Conservation (phyloP, 2,329 filamentous ascomycete species). For the Trichoderma hamatum region DNA sequence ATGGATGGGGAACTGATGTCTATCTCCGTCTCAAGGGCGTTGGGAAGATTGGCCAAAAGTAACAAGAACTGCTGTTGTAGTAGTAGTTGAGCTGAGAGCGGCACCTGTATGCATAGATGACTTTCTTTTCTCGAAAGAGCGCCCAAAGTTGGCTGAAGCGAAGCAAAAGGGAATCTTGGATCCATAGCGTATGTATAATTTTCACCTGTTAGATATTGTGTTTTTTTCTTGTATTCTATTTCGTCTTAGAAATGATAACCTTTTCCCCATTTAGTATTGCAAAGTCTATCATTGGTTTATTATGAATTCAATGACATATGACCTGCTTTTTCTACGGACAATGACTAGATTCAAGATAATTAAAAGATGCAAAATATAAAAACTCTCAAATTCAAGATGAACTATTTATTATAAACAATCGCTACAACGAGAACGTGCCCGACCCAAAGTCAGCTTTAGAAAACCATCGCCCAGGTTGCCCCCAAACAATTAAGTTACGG, state of each 20-base stretch:
- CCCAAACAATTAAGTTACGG: background rate
- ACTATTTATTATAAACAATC: conserved; percentile 15
- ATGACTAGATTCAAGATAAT: background rate
- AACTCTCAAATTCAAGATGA: background rate
- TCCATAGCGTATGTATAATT: background rate
- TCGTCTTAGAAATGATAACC: background rate
- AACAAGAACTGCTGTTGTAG: background rate
- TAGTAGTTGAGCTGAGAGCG: background rate
- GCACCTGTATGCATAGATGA: background rate
- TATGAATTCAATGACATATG: background rate
- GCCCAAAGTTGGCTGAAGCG: background rate
- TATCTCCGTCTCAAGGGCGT: conserved; percentile 68
- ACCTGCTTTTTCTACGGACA: background rate
- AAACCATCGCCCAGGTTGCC: background rate
- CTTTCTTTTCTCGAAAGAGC: background rate
- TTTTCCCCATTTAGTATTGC: background rate
- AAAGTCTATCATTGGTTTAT: background rate
- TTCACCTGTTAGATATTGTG: background rate
- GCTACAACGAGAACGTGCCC: conserved; percentile 8
- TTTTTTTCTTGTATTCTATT: background rate
- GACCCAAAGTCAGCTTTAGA: background rate
- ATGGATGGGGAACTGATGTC: conserved; percentile 84
- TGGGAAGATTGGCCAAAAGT: conserved; percentile 51
- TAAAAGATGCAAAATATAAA: background rate
- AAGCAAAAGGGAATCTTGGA: background rate